Evolutionary conservation across 176 grass and related monocot genomes (phyloP), one percentile per base, ranked within the genome.

Genomic region (Aegilops speltoides): DNA sequence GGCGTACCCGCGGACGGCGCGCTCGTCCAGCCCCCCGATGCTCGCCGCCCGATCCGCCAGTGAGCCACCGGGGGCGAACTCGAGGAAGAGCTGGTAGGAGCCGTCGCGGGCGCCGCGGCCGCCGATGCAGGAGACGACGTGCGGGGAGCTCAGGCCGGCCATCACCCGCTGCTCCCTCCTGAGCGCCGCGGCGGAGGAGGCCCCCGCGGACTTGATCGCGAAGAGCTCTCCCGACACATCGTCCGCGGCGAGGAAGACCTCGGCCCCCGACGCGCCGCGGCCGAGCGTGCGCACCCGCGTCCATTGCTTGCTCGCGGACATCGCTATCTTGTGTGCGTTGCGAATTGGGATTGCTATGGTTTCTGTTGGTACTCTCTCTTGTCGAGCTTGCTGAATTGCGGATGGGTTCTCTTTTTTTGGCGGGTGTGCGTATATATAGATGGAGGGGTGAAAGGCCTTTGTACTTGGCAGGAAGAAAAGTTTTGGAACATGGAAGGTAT

Each of bases 41-140:
- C 0, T 68, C 57, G 81, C 79, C 20, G 32, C 86, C 38, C 66
- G 86, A 15, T 98, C 88, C 16, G 88, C 78, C 14, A 98, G 85
- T 0, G 93, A 83, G 22, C 95, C 93, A 5, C 91, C 91, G 0
- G 91, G 66, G 32, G 93, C 95, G 82, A 90, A 98, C 89, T 98
- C 95, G 37, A 97, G 78, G 70, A 97, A 94, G 0, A 77, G 57
- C 24, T 80, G 23, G 57, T 79, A 86, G 1, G 78, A 82, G 1
- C 59, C 29, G 64, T 73, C 77, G 0, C 56, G 7, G 0, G 24
- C 31, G 2, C 1, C 56, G n/a, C 61, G 65, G 2, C 89, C 84
- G 5, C 95, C 95, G 79, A 93, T 54, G 85, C 89, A 97, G 7
- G 92, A 86, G 12, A 97, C 68, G 31, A 97, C 61, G 70, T 86